Percentiles rank a stretch among this genome's conserved stretches.
These are phyloP conservation scores for Petasospora fabianii DNA, from an alignment of 1,139 yeast genomes.

Conservation along the genomic window DNA sequence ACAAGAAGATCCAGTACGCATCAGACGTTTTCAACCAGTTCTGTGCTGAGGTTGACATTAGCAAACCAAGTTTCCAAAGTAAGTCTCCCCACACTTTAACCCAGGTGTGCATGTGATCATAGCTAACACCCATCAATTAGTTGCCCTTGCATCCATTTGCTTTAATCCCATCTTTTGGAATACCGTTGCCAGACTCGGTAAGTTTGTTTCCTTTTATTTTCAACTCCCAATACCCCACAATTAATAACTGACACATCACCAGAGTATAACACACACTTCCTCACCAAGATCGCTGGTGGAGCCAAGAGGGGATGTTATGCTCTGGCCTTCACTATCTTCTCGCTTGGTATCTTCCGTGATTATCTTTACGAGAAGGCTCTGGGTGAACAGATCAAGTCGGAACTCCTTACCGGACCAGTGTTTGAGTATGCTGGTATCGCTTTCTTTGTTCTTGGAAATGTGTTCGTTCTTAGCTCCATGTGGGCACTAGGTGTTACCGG, in stretches of 20 bases:
- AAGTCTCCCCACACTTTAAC: conserved; percentile 5
- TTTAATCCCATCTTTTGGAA: conserved; percentile 98
- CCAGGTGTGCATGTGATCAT: too few species aligned
- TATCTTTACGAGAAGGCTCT: conserved; percentile 68
- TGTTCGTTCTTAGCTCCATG: conserved; percentile 82
- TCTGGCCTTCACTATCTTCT: conserved; percentile 77
- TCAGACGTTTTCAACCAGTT: conserved; percentile 21
- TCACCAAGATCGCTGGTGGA: conserved; percentile 71
- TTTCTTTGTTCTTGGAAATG: conserved; percentile 65
- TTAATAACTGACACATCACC: conserved; percentile 1
- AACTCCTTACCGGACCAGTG: conserved; percentile 36
- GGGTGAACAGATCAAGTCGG: conserved; percentile 48
- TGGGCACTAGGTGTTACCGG: conserved; percentile 95
- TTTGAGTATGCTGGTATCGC: conserved; percentile 42
- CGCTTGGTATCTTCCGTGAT: conserved; percentile 81
- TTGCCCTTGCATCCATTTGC: conserved; percentile 57
- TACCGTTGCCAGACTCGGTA: conserved; percentile 69
- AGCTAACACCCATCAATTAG: conserved; percentile 17
- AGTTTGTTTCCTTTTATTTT: conserved; percentile 11
- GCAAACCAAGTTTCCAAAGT: conserved; percentile 19
- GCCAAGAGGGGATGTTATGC: conserved; percentile 77
- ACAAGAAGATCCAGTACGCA: conserved; percentile 13
- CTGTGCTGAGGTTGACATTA: conserved; percentile 21
- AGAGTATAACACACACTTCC: conserved; percentile 71
- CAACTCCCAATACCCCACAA: background rate